These are phyloP conservation scores for Penicillium tannophilum DNA, from an alignment of 495 filamentous ascomycete genomes.

Conservation along the genomic window DNA sequence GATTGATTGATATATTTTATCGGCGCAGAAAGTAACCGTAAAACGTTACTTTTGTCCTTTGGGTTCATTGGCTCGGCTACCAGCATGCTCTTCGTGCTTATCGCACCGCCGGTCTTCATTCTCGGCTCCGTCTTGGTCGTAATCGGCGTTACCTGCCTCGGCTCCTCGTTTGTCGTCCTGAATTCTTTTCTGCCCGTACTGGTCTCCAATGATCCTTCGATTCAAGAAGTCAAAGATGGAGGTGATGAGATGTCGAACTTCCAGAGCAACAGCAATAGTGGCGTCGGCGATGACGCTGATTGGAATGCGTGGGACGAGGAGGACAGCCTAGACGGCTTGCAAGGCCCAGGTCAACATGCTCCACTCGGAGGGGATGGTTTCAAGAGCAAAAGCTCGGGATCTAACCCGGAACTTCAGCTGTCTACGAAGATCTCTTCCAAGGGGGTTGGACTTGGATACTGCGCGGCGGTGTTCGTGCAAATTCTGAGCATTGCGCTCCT, in stretches of 20 bases:
- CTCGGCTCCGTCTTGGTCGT: slow-evolving; percentile 78
- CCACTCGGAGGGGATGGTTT: slow-evolving; percentile 13
- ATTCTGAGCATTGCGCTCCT: slow-evolving; percentile 71
- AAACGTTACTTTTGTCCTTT: slow-evolving; percentile 75
- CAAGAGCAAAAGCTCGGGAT: slow-evolving; percentile 8
- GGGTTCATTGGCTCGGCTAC: slow-evolving; percentile 74
- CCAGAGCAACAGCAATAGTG: slow-evolving; percentile 5
- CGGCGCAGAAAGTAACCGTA: slow-evolving; percentile 50
- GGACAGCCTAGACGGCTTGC: slow-evolving; percentile 25
- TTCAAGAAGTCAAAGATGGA: slow-evolving; percentile 26
- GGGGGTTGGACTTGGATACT: slow-evolving; percentile 80
- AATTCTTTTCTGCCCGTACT: slow-evolving; percentile 56
- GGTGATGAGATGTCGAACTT: slow-evolving; percentile 31
- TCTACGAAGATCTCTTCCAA: slow-evolving; percentile 80
- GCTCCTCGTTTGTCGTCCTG: slow-evolving; percentile 54
- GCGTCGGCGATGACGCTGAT: slow-evolving; percentile 17
- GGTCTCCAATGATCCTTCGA: slow-evolving; percentile 48
- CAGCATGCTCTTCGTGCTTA: slow-evolving; percentile 83
- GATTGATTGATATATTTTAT: neutral
- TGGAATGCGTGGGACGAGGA: slow-evolving; percentile 44
- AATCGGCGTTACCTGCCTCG: slow-evolving; percentile 73
- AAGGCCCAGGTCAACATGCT: slow-evolving; percentile 27
- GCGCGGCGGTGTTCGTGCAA: slow-evolving; percentile 74
- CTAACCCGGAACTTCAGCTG: slow-evolving; percentile 67
- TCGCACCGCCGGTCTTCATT: slow-evolving; percentile 68